Conservation (phyloP, 805 yeast genomes). For the Kodamaea leandrae region DNA sequence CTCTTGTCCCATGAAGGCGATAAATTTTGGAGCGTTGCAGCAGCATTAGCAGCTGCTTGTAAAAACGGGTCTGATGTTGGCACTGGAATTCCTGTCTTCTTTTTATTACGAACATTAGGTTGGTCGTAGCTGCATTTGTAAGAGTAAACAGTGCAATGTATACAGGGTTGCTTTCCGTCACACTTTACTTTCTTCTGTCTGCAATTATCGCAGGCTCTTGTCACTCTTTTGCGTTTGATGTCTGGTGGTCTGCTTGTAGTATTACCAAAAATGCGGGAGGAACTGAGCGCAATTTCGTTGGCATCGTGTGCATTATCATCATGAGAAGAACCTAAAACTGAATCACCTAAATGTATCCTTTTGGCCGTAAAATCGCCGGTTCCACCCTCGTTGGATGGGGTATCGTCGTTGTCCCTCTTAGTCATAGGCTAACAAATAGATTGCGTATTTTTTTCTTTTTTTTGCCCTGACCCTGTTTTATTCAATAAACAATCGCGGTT, state of each 20-base stretch:
- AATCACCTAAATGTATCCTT: too few species aligned
- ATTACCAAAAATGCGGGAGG: neutral
- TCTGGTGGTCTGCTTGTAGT: slow-evolving; percentile 2
- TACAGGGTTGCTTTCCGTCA: slow-evolving; percentile 76
- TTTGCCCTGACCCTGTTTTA: neutral
- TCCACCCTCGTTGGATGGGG: neutral
- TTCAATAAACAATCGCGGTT: neutral
- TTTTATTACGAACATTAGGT: slow-evolving; percentile 59
- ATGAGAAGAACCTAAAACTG: too few species aligned
- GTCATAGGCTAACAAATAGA: neutral
- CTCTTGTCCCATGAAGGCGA: slow-evolving; percentile 11
- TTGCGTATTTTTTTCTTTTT: neutral
- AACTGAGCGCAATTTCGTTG: neutral
- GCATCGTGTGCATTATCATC: neutral
- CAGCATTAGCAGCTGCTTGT: slow-evolving; percentile 14
- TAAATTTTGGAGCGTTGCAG: slow-evolving; percentile 16
- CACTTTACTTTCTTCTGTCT: slow-evolving; percentile 75
- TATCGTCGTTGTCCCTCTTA: slow-evolving; percentile 3
- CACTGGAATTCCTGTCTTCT: slow-evolving; percentile 29
- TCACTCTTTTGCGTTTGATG: slow-evolving; percentile 59
- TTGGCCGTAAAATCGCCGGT: neutral
- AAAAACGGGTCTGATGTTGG: slow-evolving; percentile 22
- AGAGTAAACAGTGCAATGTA: slow-evolving; percentile 82
- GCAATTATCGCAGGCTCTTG: slow-evolving; percentile 75
- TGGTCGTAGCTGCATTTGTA: slow-evolving; percentile 84